Evolutionary conservation across 345 rosid genomes (phyloP), one percentile per base, ranked within the genome.

Genomic region (Crucihimalaya himalaica): DNA sequence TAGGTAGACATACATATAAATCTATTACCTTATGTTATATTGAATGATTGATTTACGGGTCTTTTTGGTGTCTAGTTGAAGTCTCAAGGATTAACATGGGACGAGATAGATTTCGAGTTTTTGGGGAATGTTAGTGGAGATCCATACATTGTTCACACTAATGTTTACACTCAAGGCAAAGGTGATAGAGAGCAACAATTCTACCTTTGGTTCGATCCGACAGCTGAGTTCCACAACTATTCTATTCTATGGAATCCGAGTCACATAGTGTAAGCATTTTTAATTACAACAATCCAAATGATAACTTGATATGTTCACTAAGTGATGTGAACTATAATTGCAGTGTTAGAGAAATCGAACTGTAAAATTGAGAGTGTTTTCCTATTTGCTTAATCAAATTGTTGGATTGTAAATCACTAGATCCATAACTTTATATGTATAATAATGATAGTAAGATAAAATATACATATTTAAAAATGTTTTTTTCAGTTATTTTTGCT

Each of bases 101-200:
- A 89, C 57, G 96, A 89, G 31, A 85, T 91, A 29, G 93, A 87
- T 68, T 85, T 91, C 2, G 95, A 89, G 68, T 91, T 88, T 82
- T 53, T 87, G 68, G 95, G 97, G 9, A 91, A 91, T 65, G 47
- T 79, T 18, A 88, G 87, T 43, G 93, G 91, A 23, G 80, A 86
- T 19, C 96, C 93, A 58, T 88, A 85, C 56, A 86, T 80, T 45
- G 66, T 88, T 27, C 97, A 90, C 66, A 90, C 92, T 9, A 88
- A 90, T 47, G 82, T 88, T 42, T 90, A 71, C 35, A 86, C 82
- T 53, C 84, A 86, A 77, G 93, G 93, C 16, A 82, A 86, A 72
- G 93, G 91, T 63, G 74, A 83, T 32, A 85, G 85, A 70, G 91
- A 90, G 67, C 91, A 88, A 54, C 96, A 90, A 35, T 90, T 88